A percentile compares a stretch with the other conserved stretches of the same genome.
These are phyloP conservation scores for Beauveria rudraprayagi DNA, from an alignment of 2,329 filamentous ascomycete species.

Conservation along the genomic window DNA sequence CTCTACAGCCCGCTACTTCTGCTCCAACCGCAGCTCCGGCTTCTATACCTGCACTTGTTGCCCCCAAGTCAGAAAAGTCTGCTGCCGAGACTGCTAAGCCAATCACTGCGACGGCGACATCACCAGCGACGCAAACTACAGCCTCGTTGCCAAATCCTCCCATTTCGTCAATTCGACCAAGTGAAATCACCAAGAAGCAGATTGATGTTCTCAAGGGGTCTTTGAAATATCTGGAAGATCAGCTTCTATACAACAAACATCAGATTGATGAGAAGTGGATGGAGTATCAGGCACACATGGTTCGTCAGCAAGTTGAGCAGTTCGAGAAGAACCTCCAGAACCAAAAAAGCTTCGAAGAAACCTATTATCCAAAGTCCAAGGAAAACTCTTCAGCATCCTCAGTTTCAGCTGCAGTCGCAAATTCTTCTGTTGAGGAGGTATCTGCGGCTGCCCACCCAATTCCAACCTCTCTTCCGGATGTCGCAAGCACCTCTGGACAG, in stretches of 20 bases:
- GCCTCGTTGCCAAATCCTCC: constrained; percentile 29
- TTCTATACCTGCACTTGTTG: neutral
- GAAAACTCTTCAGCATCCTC: constrained; percentile 17
- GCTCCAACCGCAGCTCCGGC: neutral
- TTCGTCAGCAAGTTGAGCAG: constrained; percentile 38
- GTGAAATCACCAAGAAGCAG: constrained; percentile 53
- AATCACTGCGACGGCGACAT: neutral
- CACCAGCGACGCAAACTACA: constrained; percentile 7
- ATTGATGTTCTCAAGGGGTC: constrained; percentile 42
- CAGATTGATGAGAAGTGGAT: constrained; percentile 52
- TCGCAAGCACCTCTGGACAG: neutral
- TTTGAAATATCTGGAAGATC: constrained; percentile 49
- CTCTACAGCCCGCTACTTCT: constrained; percentile 12
- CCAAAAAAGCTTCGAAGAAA: constrained; percentile 39
- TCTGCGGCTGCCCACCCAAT: neutral
- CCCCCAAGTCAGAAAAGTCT: constrained; percentile 6
- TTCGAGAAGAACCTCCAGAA: constrained; percentile 40
- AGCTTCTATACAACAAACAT: constrained; percentile 53
- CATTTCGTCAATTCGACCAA: constrained; percentile 51
- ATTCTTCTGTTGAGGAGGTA: constrained; percentile 13
- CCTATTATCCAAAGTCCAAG: constrained; percentile 30
- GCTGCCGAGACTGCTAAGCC: neutral
- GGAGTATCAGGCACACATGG: constrained; percentile 31
- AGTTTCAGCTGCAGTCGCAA: neutral
- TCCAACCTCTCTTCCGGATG: neutral